These are phyloP conservation scores for Lichtheimia ornata DNA, from an alignment of 371 early-diverging fungal genomes.

Conservation along the genomic window DNA sequence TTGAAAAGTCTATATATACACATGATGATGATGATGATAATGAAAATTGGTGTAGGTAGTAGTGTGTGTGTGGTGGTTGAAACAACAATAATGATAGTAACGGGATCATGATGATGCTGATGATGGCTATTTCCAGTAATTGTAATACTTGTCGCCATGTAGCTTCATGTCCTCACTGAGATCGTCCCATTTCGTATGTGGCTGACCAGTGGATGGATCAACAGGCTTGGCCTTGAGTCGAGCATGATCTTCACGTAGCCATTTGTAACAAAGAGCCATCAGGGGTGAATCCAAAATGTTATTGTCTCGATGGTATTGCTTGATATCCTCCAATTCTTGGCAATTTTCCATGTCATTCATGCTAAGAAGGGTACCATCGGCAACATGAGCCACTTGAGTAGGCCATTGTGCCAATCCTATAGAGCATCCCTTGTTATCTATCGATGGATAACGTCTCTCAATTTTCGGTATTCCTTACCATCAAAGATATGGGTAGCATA, in stretches of 20 bases:
- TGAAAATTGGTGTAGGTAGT: no score
- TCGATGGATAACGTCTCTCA: no score
- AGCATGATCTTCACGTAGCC: constrained; percentile 45
- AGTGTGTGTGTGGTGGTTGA: no score
- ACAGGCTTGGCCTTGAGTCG: constrained; percentile 24
- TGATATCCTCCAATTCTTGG: constrained; percentile 50
- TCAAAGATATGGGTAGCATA: constrained; percentile 77
- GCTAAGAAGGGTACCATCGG: constrained; percentile 54
- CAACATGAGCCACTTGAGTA: constrained; percentile 74
- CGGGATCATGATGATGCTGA: no score
- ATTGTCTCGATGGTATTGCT: constrained; percentile 28
- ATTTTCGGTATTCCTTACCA: no score
- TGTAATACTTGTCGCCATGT: constrained; percentile 69
- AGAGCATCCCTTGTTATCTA: not conserved
- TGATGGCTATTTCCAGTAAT: constrained; percentile 39
- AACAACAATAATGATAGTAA: no score
- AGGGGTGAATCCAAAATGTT: constrained; percentile 63
- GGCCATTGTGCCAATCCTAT: constrained; percentile 62
- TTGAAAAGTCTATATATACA: no score
- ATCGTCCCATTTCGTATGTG: constrained; percentile 71
- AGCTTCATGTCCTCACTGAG: constrained; percentile 72
- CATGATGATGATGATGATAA: no score
- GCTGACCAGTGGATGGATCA: constrained; percentile 40
- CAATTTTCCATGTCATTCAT: constrained; percentile 34
- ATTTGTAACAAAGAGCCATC: constrained; percentile 53